Evolutionary conservation across 1,139 yeast species (phyloP), one percentile per base, ranked within the genome.

Genomic region (Diutina sp.): DNA sequence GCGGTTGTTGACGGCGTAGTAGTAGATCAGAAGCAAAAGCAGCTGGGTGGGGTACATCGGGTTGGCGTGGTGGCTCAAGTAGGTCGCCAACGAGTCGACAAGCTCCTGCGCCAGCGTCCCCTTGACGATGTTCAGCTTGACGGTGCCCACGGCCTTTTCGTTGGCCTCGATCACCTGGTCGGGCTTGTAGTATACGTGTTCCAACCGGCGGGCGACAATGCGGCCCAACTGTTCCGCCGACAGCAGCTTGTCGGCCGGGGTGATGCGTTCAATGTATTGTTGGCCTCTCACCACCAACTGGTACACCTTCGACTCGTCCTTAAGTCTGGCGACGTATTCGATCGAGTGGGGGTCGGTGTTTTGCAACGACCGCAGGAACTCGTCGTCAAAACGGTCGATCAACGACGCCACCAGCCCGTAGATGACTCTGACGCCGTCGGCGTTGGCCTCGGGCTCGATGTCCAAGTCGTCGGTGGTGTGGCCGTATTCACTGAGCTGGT

Each of bases 381-480:
- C 99, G 67, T 93, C 98, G 69, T 91, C 97, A 63, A 95, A 80
- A 71, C 98, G 84, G 74, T 93, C 99, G 61, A 91, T 87, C 60
- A 87, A 81, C 16, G 97, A 85, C 55, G 89, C 82, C 57, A 93
- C 76, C 47, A 96, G 88, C 54, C 99, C 99, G 61, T 86, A 79
- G 58, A 95, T 80, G 63, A 82, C 84, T 67, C 81, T 82, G 60
- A 87, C 76, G 58, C 97, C 97, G n/a, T 67, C 65, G 8, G 69
- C 75, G 63, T 85, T 82, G 35, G 86, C 78, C 61, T 78, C 78
- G 58, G 97, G 95, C 67, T 84, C 89, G 59, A 77, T 76, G 65
- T 90, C 96, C 60, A 90, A 73, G 65, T 87, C 95, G 68, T 91
- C 97, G 57, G 88, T 84, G 58, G 84, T 77, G 25, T 75, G 69